These are phyloP conservation scores for Tylopilus vinaceipallidus DNA, from an alignment of 768 basidiomycete species.

Conservation along the genomic window DNA sequence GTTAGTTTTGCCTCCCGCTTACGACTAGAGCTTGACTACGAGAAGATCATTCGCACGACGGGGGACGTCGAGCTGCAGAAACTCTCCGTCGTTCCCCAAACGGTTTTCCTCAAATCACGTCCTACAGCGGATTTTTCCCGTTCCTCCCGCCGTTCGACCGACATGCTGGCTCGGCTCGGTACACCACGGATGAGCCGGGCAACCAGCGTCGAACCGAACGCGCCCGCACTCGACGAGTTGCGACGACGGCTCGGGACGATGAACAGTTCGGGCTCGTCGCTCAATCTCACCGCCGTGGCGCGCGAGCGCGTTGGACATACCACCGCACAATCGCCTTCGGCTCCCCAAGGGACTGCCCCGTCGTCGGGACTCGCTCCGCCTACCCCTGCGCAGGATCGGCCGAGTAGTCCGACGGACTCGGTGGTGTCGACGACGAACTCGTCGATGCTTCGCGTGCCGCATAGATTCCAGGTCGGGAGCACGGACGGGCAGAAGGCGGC, in stretches of 20 bases:
- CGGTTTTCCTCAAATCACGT: conserved; percentile 72
- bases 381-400: conserved; percentile 44
- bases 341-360: conserved; percentile 1
- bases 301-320: conserved; percentile 43
- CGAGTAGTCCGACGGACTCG: conserved; percentile 81
- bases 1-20: conserved; percentile 66
- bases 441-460: conserved; percentile 52
- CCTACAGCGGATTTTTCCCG: conserved; percentile 37
- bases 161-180: conserved; percentile 45
- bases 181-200: conserved; percentile 49
- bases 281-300: conserved; percentile 43
- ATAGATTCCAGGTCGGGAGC: conserved; percentile 67
- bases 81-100: conserved; percentile 86
- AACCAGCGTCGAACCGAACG: conserved; percentile 46
- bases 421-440: conserved; percentile 72
- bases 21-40: conserved; percentile 59
- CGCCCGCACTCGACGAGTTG: conserved; percentile 74
- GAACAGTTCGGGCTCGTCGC: conserved; percentile 68
- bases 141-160: conserved; percentile 43
- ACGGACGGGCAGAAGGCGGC: conserved; percentile 83
- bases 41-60: conserved; percentile 59
- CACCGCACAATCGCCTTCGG: conserved; percentile 12
- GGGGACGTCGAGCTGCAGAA: conserved; percentile 80
- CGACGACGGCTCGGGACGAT: conserved; percentile 72
- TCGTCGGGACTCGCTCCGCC: conserved; percentile 25